A percentile compares a stretch with the other conserved stretches of the same genome.
phyloP scores from a whole-genome alignment of 257 asterid species.

The Rauvolfia tetraphylla region DNA sequence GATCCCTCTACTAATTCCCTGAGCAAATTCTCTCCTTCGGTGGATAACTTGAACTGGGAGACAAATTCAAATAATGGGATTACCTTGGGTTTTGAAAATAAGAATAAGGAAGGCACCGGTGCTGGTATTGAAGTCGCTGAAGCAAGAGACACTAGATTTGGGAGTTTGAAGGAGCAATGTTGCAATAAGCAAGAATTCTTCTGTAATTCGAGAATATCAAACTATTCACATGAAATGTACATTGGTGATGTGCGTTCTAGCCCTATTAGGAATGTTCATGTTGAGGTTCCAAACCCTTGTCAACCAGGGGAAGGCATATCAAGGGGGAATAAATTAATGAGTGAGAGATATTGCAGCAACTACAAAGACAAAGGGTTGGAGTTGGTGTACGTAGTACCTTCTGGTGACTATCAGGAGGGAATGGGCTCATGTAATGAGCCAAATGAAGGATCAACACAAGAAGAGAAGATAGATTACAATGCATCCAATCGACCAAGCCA shows the following conservation, averaged over 20 bases:
- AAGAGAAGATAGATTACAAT: constrained; percentile 21
- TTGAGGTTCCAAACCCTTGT: constrained; percentile 11
- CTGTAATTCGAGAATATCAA: constrained; percentile 24
- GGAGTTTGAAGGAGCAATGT: constrained; percentile 20
- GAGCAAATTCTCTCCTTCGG: constrained; percentile 52
- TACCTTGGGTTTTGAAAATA: constrained; percentile 43
- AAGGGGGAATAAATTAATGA: constrained; percentile 24
- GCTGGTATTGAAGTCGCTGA: constrained; percentile 6
- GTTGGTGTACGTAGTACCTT: constrained; percentile 23
- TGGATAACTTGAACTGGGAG: constrained; percentile 73
- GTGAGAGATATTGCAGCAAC: constrained; percentile 33
- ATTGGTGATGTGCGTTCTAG: constrained; percentile 18
- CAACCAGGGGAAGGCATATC: constrained; percentile 21
- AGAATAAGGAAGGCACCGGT: constrained; percentile 16
- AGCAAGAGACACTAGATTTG: constrained; percentile 20
- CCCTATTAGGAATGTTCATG: constrained; percentile 1
- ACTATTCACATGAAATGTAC: constrained; percentile 21
- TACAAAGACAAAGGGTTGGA: constrained; percentile 36
- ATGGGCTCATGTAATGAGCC: constrained; percentile 49
- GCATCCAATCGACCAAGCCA: constrained; percentile 22
- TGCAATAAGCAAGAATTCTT: constrained; percentile 31
- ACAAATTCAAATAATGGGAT: constrained; percentile 48
- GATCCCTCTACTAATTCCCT: constrained; percentile 79
- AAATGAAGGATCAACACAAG: constrained; percentile 34
- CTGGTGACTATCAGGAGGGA: constrained; percentile 36